These are phyloP conservation scores for Neofusicoccum ribis DNA, from an alignment of 2,329 filamentous ascomycete genomes.

Conservation along the genomic window DNA sequence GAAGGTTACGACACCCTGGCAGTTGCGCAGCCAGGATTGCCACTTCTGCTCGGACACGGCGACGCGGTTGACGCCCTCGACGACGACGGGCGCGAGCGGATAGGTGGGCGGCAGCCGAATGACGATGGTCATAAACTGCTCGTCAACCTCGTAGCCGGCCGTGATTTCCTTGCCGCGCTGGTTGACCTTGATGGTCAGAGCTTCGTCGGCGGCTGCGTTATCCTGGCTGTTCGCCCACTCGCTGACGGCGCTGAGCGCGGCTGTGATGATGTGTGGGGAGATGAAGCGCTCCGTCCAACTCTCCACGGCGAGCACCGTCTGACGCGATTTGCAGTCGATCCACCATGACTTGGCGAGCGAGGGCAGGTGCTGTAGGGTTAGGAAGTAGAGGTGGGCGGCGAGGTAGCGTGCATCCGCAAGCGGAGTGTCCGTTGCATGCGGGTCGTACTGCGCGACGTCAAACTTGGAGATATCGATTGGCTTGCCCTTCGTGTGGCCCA, in stretches of 20 bases:
- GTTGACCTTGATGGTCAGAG: constrained; percentile 70
- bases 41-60: constrained; percentile 89
- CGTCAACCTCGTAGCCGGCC: constrained; percentile 84
- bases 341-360: constrained; percentile 83
- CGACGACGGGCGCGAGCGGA: constrained; percentile 75
- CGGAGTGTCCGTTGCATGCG: constrained; percentile 40
- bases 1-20: constrained; percentile 90
- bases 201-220: constrained; percentile 47
- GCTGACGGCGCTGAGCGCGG: constrained; percentile 67
- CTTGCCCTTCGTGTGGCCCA: constrained; percentile 74
- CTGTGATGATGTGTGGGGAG: constrained; percentile 67
- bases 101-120: constrained; percentile 79
- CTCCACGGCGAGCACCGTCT: constrained; percentile 78
- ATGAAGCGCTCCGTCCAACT: constrained; percentile 73
- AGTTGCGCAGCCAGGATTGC: constrained; percentile 85
- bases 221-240: constrained; percentile 58
- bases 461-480: constrained; percentile 71
- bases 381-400: constrained; percentile 81
- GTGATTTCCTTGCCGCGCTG: constrained; percentile 72
- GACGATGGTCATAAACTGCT: constrained; percentile 78
- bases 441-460: constrained; percentile 61
- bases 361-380: constrained; percentile 73
- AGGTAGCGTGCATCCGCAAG: constrained; percentile 76
- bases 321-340: constrained; percentile 73
- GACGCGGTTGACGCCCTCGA: constrained; percentile 77